Conservation (phyloP, 441 rosid genomes). For the Populus hybrid region DNA sequence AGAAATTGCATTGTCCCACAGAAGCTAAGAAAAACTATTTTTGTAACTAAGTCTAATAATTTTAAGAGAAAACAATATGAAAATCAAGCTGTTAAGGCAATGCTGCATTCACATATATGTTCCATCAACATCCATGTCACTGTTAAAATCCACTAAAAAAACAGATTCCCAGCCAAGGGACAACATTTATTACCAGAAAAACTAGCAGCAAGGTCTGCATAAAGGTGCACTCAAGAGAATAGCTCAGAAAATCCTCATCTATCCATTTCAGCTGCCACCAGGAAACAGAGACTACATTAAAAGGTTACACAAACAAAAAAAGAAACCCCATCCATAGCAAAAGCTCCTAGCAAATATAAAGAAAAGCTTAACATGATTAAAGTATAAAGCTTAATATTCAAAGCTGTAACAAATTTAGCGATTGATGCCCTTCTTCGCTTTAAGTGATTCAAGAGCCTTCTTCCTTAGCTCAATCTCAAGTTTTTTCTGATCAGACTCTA, state of each 20-base stretch:
- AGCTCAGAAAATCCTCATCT: constrained; percentile 84
- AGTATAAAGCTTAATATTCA: constrained; percentile 27
- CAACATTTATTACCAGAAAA: constrained; percentile 72
- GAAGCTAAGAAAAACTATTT: constrained; percentile 10
- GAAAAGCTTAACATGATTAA: constrained; percentile 29
- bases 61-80: neutral
- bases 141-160: constrained; percentile 9
- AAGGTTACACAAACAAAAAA: constrained; percentile 34
- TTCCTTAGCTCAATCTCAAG: constrained; percentile 94
- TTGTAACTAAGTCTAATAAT: constrained; percentile 6
- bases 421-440: constrained; percentile 88
- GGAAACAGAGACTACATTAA: constrained; percentile 73
- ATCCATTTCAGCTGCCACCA: constrained; percentile 87
- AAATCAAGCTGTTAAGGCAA: constrained; percentile 1
- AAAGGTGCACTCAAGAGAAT: constrained; percentile 73
- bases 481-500: constrained; percentile 59
- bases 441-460: constrained; percentile 89
- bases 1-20: constrained; percentile 7
- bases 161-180: constrained; percentile 39
- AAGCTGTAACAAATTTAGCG: constrained; percentile 35
- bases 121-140: constrained; percentile 21
- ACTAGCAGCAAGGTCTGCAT: constrained; percentile 67
- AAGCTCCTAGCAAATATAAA: constrained; percentile 29
- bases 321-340: constrained; percentile 29
- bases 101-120: neutral